phyloP scores from a whole-genome alignment of 2,329 filamentous ascomycete genomes.

The Hypoxylon sp. region DNA sequence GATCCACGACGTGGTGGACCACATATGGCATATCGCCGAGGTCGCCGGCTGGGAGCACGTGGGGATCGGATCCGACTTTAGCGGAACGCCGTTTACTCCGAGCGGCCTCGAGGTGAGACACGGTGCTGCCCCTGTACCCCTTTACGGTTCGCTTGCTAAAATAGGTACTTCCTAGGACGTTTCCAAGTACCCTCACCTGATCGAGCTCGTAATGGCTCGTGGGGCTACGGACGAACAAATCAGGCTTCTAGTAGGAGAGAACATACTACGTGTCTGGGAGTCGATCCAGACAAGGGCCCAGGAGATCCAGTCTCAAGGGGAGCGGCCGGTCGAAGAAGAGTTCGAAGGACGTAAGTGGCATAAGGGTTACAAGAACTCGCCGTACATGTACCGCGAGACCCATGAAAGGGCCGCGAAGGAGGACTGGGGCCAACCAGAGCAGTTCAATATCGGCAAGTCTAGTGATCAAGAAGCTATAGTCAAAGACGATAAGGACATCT shows the following conservation, averaged over 20 bases:
- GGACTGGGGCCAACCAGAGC: slow-evolving; percentile 21
- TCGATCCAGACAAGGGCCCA: slow-evolving; percentile 41
- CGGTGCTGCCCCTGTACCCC: too few species aligned
- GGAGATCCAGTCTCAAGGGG: slow-evolving; percentile 37
- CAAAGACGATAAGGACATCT: slow-evolving; percentile 21
- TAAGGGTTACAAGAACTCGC: slow-evolving; percentile 37
- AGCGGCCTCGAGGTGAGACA: slow-evolving; percentile 11
- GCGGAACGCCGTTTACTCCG: slow-evolving; percentile 41
- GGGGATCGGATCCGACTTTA: slow-evolving; percentile 50
- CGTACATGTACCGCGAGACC: slow-evolving; percentile 37
- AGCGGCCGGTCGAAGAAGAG: slow-evolving; percentile 44
- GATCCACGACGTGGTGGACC: slow-evolving; percentile 49
- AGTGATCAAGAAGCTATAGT: not conserved
- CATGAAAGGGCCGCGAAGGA: slow-evolving; percentile 26
- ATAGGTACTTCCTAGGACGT: slow-evolving; percentile 38
- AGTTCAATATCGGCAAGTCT: slow-evolving; percentile 21
- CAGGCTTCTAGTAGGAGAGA: slow-evolving; percentile 41
- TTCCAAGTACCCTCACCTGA: slow-evolving; percentile 47
- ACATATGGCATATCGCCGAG: slow-evolving; percentile 43
- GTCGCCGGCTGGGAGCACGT: slow-evolving; percentile 48
- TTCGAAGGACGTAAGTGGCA: slow-evolving; percentile 42
- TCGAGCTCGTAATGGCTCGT: slow-evolving; percentile 43
- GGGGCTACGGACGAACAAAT: slow-evolving; percentile 45
- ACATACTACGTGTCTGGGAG: slow-evolving; percentile 43
- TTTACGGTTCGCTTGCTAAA: too few species aligned